Evolutionary conservation across 1,284 basidiomycete species (phyloP).

Genomic region (Singerocomus rubriflavus): DNA sequence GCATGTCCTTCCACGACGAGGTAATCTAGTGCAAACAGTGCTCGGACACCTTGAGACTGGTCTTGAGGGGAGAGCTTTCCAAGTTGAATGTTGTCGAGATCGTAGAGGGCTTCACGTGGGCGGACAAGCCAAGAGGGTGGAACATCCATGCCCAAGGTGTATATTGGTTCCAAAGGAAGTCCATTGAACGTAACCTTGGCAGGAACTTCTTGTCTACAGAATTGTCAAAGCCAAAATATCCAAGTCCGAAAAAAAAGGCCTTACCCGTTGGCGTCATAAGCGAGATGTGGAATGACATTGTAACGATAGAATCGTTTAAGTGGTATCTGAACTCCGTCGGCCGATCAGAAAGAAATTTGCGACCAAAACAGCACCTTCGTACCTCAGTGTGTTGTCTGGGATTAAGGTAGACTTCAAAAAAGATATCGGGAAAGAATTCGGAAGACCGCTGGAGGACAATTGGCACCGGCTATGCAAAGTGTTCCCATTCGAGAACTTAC

Average conservation of each 20-base stretch:
- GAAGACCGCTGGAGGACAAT: slow-evolving; percentile 16
- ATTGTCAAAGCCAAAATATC: not conserved
- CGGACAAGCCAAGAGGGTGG: slow-evolving; percentile 91
- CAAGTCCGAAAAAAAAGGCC: slow-evolving; percentile 15
- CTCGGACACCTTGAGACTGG: slow-evolving; percentile 60
- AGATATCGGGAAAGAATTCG: slow-evolving; percentile 57
- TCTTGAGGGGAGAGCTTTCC: slow-evolving; percentile 59
- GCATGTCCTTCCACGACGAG: slow-evolving; percentile 94
- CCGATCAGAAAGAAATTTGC: not conserved
- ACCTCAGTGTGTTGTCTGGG: slow-evolving; percentile 70
- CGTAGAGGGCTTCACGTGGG: slow-evolving; percentile 84
- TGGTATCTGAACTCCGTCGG: slow-evolving; percentile 58
- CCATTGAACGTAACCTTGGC: slow-evolving; percentile 50
- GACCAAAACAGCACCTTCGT: slow-evolving; percentile 11
- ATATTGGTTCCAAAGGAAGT: slow-evolving; percentile 70
- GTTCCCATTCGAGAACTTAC: slow-evolving; percentile 36
- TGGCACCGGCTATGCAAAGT: not conserved
- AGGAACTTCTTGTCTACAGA: slow-evolving; percentile 50
- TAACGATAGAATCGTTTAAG: slow-evolving; percentile 94
- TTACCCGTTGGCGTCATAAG: slow-evolving; percentile 75
- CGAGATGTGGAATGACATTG: slow-evolving; percentile 55
- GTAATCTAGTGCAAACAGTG: slow-evolving; percentile 85
- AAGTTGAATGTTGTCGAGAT: slow-evolving; percentile 95
- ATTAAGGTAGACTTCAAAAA: slow-evolving; percentile 74
- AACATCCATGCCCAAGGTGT: slow-evolving; percentile 90